Conservation (phyloP, 257 asterid genomes). For the Catharanthus roseus region DNA sequence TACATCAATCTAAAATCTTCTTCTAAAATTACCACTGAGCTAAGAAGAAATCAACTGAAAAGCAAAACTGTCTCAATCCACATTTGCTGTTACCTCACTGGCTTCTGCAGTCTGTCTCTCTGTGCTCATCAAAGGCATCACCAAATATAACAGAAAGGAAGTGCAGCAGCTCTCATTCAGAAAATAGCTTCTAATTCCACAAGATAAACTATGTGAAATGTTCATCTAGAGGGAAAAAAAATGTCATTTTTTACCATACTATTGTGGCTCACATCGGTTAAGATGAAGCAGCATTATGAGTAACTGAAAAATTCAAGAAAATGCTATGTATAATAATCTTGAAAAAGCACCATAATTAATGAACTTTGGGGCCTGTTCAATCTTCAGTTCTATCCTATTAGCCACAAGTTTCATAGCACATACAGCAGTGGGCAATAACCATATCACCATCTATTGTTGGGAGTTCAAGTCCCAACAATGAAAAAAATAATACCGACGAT, state of each 20-base stretch:
- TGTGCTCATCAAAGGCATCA: neutral
- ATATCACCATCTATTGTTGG: neutral
- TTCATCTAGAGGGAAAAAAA: neutral
- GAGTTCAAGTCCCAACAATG: neutral
- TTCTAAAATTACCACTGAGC: too few species aligned
- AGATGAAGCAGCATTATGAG: neutral
- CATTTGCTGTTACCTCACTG: constrained; percentile 2
- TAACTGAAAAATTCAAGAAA: neutral
- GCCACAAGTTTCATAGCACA: neutral
- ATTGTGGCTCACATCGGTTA: neutral
- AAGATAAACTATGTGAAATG: neutral
- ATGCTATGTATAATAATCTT: too few species aligned
- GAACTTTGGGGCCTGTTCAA: neutral
- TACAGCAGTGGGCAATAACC: neutral
- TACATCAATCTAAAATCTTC: neutral
- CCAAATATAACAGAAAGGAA: neutral
- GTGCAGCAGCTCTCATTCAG: neutral
- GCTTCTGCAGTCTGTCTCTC: neutral
- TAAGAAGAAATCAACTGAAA: neutral
- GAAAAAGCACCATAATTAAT: too few species aligned
- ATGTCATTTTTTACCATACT: too few species aligned
- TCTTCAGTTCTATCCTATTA: neutral
- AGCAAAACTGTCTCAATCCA: neutral
- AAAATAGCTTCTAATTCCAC: neutral
- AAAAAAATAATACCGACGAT: neutral